These are phyloP conservation scores for Massarina eburnea DNA, from an alignment of 2,329 filamentous ascomycete species.

Conservation along the genomic window DNA sequence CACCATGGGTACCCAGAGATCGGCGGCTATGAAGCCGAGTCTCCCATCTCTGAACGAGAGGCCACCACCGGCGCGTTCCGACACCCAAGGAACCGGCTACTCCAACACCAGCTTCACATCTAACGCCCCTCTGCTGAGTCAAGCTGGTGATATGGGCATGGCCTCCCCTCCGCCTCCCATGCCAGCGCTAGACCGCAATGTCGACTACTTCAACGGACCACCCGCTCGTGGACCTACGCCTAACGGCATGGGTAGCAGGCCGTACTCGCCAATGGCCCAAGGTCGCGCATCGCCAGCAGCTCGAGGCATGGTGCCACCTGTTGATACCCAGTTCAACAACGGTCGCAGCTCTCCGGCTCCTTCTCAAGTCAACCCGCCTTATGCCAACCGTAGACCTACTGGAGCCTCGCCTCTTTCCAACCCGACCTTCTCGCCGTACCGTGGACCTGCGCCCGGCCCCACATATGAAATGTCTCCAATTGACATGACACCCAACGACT, in stretches of 20 bases:
- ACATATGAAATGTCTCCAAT: constrained; percentile 40
- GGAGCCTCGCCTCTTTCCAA: constrained; percentile 14
- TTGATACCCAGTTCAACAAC: constrained; percentile 30
- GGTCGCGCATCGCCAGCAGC: constrained; percentile 31
- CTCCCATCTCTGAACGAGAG: constrained; percentile 46
- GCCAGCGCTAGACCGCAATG: constrained; percentile 29
- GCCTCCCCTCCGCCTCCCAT: constrained; percentile 34
- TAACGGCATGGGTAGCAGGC: constrained; percentile 23
- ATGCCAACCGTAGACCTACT: constrained; percentile 9
- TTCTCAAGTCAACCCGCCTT: constrained; percentile 12
- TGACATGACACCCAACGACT: constrained; percentile 25
- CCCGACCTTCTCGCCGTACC: constrained; percentile 36
- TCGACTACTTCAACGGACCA: constrained; percentile 31
- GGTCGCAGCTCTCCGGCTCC: constrained; percentile 25
- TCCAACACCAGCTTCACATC: constrained; percentile 62
- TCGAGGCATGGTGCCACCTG: constrained; percentile 29
- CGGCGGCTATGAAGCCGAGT: constrained; percentile 39
- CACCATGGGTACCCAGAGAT: constrained; percentile 38
- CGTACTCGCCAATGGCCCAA: constrained; percentile 35
- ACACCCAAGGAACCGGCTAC: constrained; percentile 58
- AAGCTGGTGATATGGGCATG: constrained; percentile 62
- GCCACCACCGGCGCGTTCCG: constrained; percentile 41
- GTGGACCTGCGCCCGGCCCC: constrained; percentile 24
- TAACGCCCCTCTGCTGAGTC: constrained; percentile 62
- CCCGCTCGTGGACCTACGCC: constrained; percentile 16